Percentiles rank a stretch among this genome's conserved stretches.
phyloP scores from a whole-genome alignment of 2,329 filamentous ascomycete genomes.

The Sporothrix pallida region DNA sequence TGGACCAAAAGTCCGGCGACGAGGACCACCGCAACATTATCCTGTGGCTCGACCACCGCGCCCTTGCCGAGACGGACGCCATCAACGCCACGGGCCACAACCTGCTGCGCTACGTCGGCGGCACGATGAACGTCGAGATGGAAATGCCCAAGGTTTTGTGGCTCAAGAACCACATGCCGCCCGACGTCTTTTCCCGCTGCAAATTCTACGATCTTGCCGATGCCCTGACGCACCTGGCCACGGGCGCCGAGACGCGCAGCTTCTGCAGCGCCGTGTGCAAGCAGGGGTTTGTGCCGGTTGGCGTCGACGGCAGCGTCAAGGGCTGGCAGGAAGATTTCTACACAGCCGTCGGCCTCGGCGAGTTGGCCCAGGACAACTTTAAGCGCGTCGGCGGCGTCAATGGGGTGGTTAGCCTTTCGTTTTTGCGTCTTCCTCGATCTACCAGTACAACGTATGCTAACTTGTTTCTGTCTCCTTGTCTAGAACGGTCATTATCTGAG shows the following conservation, averaged over 20 bases:
- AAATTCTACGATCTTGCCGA: conserved; percentile 97
- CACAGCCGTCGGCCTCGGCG: conserved; percentile 80
- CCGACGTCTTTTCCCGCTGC: conserved; percentile 86
- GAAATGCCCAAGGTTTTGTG: conserved; percentile 98
- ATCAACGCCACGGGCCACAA: conserved; percentile 95
- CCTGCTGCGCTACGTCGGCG: conserved; percentile 92
- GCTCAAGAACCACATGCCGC: conserved; percentile 98
- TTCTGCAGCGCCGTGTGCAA: conserved; percentile 98
- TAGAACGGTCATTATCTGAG: conserved; percentile 92
- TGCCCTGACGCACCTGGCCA: conserved; percentile 91
- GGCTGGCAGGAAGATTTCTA: conserved; percentile 98
- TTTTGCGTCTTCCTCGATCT: conserved; percentile 36
- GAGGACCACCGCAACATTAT: conserved; percentile 92
- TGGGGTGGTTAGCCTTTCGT: conserved; percentile 77
- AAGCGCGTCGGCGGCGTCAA: conserved; percentile 93
- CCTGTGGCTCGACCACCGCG: conserved; percentile 95
- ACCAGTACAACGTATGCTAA: conserved; percentile 15
- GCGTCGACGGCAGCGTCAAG: conserved; percentile 94
- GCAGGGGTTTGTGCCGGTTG: conserved; percentile 95
- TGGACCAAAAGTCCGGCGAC: conserved; percentile 63
- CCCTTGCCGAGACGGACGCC: conserved; percentile 85
- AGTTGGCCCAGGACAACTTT: conserved; percentile 84
- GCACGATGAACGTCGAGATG: conserved; percentile 99
- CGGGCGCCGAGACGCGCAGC: conserved; percentile 87
- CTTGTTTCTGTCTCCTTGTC: not conserved